Evolutionary conservation across 768 basidiomycete species (phyloP), one percentile per base, ranked within the genome.

Genomic region (Mycena galopus): DNA sequence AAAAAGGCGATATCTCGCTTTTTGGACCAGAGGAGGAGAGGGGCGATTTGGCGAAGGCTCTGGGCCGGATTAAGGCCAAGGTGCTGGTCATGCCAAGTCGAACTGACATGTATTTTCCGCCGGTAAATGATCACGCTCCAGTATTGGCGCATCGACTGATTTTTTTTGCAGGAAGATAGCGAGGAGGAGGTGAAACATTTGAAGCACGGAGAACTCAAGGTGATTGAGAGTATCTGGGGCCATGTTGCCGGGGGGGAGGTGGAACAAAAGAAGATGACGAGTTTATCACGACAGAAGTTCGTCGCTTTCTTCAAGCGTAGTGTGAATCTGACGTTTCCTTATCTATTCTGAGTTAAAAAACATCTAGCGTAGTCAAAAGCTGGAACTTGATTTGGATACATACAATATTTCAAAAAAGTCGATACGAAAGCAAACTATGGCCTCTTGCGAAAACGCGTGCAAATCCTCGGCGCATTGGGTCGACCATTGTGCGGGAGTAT

Each of bases 401-500:
- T n/a, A n/a, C n/a, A n/a, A n/a, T n/a, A n/a, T n/a, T n/a, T n/a
- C n/a, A n/a, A n/a, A n/a, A n/a, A n/a, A n/a, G n/a, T n/a, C n/a
- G n/a, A n/a, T n/a, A n/a, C 10, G 14, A 53, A 25, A 51, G 44
- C 23, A n/a, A 23, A 32, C 42, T 69, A 73, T 5, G 56, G 9
- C 2, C 56, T 64, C 44, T n/a, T 61, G 55, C 82, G 80, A 55
- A 86, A 19, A 80, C 42, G 30, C 77, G 78, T 10, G 81, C 71
- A 23, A 86, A 56, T 2, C 76, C 72, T 67, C 79, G 83, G 56
- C 89, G 84, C 51, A 92, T 78, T 10, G 94, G 94, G n/a, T n/a
- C n/a, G n/a, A n/a, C n/a, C n/a, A n/a, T n/a, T n/a, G n/a, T n/a
- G 68, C 94, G 85, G 5, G 94, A 93, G 79, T 96, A 94, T 32